Conservation (phyloP, 768 basidiomycete species). For the Xerocomellus amylosporus region DNA sequence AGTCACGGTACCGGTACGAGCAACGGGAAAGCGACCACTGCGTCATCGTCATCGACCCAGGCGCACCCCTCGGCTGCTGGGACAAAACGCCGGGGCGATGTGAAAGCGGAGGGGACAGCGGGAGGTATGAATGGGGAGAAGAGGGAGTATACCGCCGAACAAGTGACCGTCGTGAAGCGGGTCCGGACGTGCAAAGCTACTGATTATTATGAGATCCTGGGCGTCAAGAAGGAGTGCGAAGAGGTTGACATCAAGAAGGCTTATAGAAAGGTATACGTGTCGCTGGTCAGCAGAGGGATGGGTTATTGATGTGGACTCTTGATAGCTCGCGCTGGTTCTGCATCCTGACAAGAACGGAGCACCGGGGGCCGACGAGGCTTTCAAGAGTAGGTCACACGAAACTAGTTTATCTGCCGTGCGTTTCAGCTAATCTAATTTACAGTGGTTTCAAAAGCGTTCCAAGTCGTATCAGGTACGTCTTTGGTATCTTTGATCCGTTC, state of each 20-base stretch:
- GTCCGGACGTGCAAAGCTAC: conserved; percentile 83
- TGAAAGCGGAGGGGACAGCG: conserved; percentile 46
- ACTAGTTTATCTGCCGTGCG: neutral
- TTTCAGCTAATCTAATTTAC: conserved; percentile 6
- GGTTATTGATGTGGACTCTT: conserved; percentile 7
- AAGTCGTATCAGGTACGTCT: conserved; percentile 74
- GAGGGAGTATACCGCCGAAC: conserved; percentile 85
- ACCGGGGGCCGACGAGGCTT: conserved; percentile 97
- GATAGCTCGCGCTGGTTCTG: conserved; percentile 79
- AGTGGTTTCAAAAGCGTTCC: conserved; percentile 99
- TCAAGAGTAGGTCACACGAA: conserved; percentile 70
- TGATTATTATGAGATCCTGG: conserved; percentile 91
- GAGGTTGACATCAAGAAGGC: conserved; percentile 90
- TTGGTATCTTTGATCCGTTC: neutral
- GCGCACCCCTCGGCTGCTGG: conserved; percentile 74
- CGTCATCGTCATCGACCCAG: conserved; percentile 56
- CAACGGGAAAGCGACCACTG: conserved; percentile 34
- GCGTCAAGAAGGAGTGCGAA: conserved; percentile 74
- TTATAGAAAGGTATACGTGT: conserved; percentile 79
- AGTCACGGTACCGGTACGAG: conserved; percentile 23
- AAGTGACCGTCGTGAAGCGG: conserved; percentile 77
- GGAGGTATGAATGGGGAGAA: conserved; percentile 69
- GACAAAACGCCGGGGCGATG: conserved; percentile 57
- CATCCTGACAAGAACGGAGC: conserved; percentile 96
- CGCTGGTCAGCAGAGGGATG: neutral